Percentiles rank a stretch among this genome's conserved stretches.
phyloP scores from a whole-genome alignment of 2,329 filamentous ascomycete genomes.

The Calonectria leucothoes region DNA sequence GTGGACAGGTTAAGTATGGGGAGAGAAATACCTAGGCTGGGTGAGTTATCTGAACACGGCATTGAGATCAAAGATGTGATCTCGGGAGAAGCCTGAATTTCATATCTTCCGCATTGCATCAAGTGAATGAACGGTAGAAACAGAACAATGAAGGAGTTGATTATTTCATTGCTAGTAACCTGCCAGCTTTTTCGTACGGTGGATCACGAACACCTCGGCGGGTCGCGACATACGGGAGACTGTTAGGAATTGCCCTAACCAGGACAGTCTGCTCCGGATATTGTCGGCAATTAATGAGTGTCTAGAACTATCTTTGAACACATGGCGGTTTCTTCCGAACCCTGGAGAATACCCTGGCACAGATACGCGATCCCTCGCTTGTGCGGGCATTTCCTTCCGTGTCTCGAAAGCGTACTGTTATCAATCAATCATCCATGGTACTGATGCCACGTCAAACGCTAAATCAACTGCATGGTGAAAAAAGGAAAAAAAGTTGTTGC shows the following conservation, averaged over 20 bases:
- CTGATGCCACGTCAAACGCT: not conserved
- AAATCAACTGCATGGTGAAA: not conserved
- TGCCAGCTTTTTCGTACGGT: not conserved
- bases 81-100: not conserved
- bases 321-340: not conserved
- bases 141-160: not conserved
- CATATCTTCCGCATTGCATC: not conserved
- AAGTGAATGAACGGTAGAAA: not conserved
- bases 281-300: not conserved
- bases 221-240: not conserved
- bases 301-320: not conserved
- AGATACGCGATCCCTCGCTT: not conserved
- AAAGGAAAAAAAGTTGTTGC: too few relatives aligned
- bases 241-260: not conserved
- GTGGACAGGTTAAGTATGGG: too few relatives aligned
- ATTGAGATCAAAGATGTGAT: not conserved
- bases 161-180: not conserved
- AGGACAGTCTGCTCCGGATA: not conserved
- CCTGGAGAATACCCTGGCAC: not conserved
- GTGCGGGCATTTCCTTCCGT: not conserved
- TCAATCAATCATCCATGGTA: not conserved
- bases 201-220: not conserved
- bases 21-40: too few relatives aligned
- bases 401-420: not conserved
- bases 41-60: not conserved